A percentile compares a stretch with the other conserved stretches of the same genome.
phyloP scores from a whole-genome alignment of 345 rosid species.

The Arabis alpina region DNA sequence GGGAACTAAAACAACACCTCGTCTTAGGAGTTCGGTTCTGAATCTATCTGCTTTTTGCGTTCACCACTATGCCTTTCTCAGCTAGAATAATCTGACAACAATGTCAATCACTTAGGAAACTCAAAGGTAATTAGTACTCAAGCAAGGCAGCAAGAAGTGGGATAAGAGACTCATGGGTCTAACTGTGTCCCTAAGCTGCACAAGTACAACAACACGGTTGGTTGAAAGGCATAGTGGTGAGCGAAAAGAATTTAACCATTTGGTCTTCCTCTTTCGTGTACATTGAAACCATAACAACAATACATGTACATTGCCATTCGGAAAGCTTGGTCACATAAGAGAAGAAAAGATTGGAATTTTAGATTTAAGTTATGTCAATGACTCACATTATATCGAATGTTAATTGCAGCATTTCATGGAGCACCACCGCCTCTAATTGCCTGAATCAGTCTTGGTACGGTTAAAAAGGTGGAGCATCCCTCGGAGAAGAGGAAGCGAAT shows the following conservation, averaged over 20 bases:
- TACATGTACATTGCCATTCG: constrained; percentile 81
- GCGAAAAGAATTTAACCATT: constrained; percentile 86
- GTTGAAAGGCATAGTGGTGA: constrained; percentile 91
- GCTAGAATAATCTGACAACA: constrained; percentile 87
- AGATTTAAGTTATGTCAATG: constrained; percentile 5
- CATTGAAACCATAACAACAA: constrained; percentile 68
- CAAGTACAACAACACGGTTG: constrained; percentile 88
- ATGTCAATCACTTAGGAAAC: constrained; percentile 30
- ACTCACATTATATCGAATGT: constrained; percentile 84
- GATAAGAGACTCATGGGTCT: constrained; percentile 63
- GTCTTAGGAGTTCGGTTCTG: constrained; percentile 78
- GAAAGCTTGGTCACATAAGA: constrained; percentile 60
- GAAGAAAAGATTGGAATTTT: not conserved
- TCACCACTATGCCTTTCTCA: constrained; percentile 66
- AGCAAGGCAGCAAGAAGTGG: not conserved
- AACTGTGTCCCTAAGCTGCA: constrained; percentile 88
- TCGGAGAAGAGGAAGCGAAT: too few relatives aligned
- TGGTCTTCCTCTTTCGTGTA: constrained; percentile 94
- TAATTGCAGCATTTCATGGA: constrained; percentile 77
- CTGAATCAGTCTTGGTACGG: constrained; percentile 85
- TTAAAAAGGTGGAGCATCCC: constrained; percentile 75
- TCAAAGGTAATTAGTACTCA: not conserved
- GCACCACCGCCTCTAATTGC: constrained; percentile 76
- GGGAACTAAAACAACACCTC: constrained; percentile 94
- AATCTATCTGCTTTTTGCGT: constrained; percentile 77